Conservation (phyloP, 208 protist species). For the Crithidia brevicula region DNA sequence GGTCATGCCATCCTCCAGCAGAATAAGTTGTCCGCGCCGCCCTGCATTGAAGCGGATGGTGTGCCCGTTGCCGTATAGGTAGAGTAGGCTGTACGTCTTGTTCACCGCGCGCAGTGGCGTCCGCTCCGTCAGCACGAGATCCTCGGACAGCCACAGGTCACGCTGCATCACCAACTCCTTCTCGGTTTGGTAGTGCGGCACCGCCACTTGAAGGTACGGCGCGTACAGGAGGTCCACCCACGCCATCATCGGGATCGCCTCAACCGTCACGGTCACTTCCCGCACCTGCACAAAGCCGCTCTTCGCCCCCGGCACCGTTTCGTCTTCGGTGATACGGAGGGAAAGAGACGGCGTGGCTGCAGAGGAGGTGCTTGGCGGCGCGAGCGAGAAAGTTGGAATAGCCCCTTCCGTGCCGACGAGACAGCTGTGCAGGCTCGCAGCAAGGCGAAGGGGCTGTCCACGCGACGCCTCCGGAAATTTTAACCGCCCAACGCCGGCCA, state of each 20-base stretch:
- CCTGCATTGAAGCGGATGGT: constrained; percentile 59
- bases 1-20: constrained; percentile 72
- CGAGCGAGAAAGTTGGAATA: constrained; percentile 24
- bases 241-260: constrained; percentile 43
- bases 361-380: not conserved
- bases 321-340: constrained; percentile 14
- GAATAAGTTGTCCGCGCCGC: constrained; percentile 37
- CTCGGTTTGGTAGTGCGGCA: constrained; percentile 47
- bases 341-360: not conserved
- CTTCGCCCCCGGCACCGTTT: not conserved
- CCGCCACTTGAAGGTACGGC: constrained; percentile 62
- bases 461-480: not conserved
- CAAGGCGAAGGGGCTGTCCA: constrained; percentile 5
- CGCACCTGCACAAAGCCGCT: constrained; percentile 43
- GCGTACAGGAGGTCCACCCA: constrained; percentile 62
- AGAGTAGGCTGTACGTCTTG: constrained; percentile 54
- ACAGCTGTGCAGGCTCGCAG: constrained; percentile 19
- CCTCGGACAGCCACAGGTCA: constrained; percentile 49
- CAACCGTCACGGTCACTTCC: constrained; percentile 40
- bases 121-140: constrained; percentile 53
- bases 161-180: constrained; percentile 51
- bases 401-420: constrained; percentile 21
- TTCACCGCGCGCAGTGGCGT: constrained; percentile 47
- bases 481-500: not conserved
- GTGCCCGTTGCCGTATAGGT: constrained; percentile 60